Percentiles rank a stretch among this genome's conserved stretches.
These are phyloP conservation scores for Didymellaceae sp. DNA, from an alignment of 2,329 filamentous ascomycete genomes.

Conservation along the genomic window DNA sequence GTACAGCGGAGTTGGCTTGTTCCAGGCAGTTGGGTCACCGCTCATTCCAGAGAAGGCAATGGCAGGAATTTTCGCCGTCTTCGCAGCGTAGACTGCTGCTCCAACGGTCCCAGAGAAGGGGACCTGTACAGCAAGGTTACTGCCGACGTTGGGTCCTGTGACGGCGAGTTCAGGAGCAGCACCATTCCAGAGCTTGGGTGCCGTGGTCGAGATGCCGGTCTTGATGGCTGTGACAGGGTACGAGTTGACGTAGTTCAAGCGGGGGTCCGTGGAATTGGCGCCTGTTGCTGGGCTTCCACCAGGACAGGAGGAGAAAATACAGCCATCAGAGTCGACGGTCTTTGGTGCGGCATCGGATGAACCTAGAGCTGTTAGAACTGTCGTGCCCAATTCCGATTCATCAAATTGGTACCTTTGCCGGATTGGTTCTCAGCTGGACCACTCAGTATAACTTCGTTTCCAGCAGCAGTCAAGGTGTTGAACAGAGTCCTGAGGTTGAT, in stretches of 20 bases:
- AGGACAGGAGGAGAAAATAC: conserved; percentile 68
- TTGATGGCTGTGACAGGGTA: conserved; percentile 69
- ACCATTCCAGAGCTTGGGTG: conserved; percentile 61
- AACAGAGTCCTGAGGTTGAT: conserved; percentile 68
- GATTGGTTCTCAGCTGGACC: conserved; percentile 71
- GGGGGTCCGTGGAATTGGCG: conserved; percentile 61
- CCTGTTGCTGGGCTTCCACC: conserved; percentile 63
- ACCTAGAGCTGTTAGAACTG: conserved; percentile 49
- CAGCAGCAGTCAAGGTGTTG: conserved; percentile 60
- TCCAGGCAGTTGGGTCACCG: conserved; percentile 60
- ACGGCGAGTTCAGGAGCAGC: conserved; percentile 67
- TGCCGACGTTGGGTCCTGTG: conserved; percentile 67
- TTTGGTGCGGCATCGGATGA: conserved; percentile 59
- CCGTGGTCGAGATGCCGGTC: conserved; percentile 66
- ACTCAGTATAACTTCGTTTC: conserved; percentile 69
- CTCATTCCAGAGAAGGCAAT: conserved; percentile 70
- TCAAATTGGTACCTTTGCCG: conserved; percentile 58
- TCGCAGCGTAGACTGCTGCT: conserved; percentile 65
- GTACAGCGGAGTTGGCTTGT: conserved; percentile 57
- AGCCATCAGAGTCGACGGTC: conserved; percentile 56
- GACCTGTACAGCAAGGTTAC: conserved; percentile 63
- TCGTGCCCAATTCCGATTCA: not conserved
- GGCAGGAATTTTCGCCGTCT: conserved; percentile 63
- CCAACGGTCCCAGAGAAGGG: conserved; percentile 73
- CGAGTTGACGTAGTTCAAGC: conserved; percentile 75